These are phyloP conservation scores for Exophiala dermatitidis DNA, from an alignment of 2,329 filamentous ascomycete species.

Conservation along the genomic window DNA sequence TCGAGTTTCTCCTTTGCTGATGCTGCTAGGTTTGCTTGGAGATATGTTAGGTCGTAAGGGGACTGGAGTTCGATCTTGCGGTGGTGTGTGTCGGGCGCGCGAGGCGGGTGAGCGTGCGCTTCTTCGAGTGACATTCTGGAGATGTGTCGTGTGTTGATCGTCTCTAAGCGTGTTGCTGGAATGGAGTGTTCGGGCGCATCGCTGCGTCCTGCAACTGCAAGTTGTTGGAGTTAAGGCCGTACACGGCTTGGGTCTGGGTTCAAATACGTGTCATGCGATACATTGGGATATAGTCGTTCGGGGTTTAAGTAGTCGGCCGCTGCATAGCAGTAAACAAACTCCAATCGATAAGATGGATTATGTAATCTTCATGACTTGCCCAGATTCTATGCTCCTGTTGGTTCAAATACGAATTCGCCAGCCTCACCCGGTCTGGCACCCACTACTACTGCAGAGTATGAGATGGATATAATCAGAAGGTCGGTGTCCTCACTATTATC, in stretches of 20 bases:
- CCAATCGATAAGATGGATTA: neutral
- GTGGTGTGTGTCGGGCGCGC: constrained; percentile 49
- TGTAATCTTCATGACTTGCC: neutral
- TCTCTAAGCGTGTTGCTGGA: neutral
- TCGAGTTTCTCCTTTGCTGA: constrained; percentile 44
- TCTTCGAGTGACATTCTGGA: constrained; percentile 59
- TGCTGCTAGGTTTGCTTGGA: constrained; percentile 40
- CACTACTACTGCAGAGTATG: too few species aligned
- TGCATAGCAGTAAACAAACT: neutral
- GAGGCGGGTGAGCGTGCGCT: constrained; percentile 95
- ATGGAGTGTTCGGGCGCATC: too few species aligned
- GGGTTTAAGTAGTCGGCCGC: too few species aligned
- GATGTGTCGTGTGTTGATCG: neutral
- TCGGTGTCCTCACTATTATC: too few species aligned
- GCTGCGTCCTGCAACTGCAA: too few species aligned
- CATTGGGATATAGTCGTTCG: neutral
- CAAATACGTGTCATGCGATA: neutral
- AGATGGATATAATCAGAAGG: too few species aligned
- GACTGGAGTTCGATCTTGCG: constrained; percentile 48
- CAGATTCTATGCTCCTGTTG: too few species aligned
- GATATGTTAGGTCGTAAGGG: constrained; percentile 43
- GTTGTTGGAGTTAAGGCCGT: too few species aligned
- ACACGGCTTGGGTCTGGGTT: too few species aligned
- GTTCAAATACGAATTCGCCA: too few species aligned
- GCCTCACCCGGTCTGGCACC: too few species aligned